Base-by-base conservation (phyloP, 2,329 filamentous ascomycete genomes). In the Sporothrix variecibatus region DNA sequence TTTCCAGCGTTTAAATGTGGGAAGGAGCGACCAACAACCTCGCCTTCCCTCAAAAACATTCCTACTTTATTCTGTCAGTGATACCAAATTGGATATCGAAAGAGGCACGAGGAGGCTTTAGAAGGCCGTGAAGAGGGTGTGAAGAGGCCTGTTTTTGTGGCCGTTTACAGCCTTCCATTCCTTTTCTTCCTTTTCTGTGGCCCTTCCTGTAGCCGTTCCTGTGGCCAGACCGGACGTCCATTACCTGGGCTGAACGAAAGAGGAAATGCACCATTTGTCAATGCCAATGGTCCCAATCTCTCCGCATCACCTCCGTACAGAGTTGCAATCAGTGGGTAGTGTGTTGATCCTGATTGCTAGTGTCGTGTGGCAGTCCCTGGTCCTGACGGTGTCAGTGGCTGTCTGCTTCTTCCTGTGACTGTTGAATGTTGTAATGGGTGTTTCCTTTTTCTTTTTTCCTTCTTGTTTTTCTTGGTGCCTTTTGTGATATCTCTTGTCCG, bases 311-410 rank as follows among this genome's bases (percentile, higher is more conserved):
- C 62, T 67, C 62, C 38, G 38, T 9, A 28, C 23, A 67, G 62
- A 67, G 62, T 67, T 28, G 38, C 62, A 67, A 17, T 26, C 38
- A 20, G n/a, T 67, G 23, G 38, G 38, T 67, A 20, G 38, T 46
- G 62, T 28, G 38, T 46, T 40, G 62, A 67, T 67, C 38, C 38
- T 46, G 38, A 28, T 28, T 6, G 38, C 62, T 67, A 28, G 62
- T 46, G 38, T 28, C 9, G 28, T 43, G 23, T 28, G 62, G 62
- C 23, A 20, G 62, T 34, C 62, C 62, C 62, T 7, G 12, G 34
- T 67, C 62, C 38, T 15, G 34, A 3, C 34, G n/a, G n/a, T 67
- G 38, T 67, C 62, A 67, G 12, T 46, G 62, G 62, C 62, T 67
- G 62, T 62, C 11, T 20, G 3, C 11, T 3, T 31, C 7, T n/a